Evolutionary conservation across 1,284 basidiomycete species (phyloP).

Genomic region (Apiotrichum siamense): DNA sequence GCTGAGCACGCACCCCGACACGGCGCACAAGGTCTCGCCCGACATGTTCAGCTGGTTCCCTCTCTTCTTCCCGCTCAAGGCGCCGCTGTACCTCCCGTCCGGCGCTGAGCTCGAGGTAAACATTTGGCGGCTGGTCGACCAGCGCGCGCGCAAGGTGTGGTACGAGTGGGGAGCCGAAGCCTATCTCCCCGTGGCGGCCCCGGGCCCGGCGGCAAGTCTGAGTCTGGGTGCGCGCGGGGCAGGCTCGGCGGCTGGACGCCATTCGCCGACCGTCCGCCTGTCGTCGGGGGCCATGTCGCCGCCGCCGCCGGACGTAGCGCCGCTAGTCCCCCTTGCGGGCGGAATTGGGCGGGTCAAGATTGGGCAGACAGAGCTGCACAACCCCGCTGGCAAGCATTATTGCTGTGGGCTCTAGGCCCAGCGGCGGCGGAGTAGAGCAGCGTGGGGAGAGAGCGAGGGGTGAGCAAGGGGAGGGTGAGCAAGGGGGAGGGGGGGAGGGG

Average conservation of each 20-base stretch:
- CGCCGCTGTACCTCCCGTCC: constrained; percentile 87
- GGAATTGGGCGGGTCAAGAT: constrained; percentile 62
- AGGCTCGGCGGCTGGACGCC: no score
- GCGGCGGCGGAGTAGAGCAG: no score
- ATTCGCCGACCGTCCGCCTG: constrained; percentile 8
- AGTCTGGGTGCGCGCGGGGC: no score
- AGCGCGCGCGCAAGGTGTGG: constrained; percentile 69
- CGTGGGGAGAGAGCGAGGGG: not conserved
- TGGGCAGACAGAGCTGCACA: constrained; percentile 84
- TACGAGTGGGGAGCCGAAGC: constrained; percentile 98
- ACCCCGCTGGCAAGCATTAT: constrained; percentile 79
- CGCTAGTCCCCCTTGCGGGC: no score
- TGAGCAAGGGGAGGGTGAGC: not conserved
- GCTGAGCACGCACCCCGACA: constrained; percentile 88
- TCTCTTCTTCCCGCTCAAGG: constrained; percentile 89
- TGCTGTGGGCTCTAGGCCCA: constrained; percentile 80
- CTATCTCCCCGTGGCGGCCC: constrained; percentile 58
- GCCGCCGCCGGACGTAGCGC: not conserved
- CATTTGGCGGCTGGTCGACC: constrained; percentile 87
- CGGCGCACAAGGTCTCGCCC: constrained; percentile 71
- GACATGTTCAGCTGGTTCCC: constrained; percentile 99
- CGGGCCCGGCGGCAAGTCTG: constrained; percentile 14
- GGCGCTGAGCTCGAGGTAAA: constrained; percentile 87
- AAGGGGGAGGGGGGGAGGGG: no score
- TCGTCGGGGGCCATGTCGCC: constrained; percentile 1